These are phyloP conservation scores for Aspergillus thermomutatus DNA, from an alignment of 2,329 filamentous ascomycete genomes.

Conservation along the genomic window DNA sequence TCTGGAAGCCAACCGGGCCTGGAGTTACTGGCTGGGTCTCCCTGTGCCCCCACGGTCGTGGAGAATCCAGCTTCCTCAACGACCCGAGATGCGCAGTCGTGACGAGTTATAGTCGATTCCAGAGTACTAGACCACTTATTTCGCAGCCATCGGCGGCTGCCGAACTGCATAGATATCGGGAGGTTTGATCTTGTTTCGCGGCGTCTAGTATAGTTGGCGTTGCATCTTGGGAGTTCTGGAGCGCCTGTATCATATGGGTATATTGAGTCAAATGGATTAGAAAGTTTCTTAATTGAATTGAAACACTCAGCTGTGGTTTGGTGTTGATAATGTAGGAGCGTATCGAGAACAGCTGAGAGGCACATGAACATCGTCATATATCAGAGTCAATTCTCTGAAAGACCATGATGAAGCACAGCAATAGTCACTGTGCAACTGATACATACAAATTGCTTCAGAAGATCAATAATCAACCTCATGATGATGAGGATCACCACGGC, in stretches of 20 bases:
- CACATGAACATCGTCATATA: neutral
- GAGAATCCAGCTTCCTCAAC: conserved; percentile 47
- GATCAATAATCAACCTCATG: neutral
- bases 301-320: neutral
- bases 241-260: neutral
- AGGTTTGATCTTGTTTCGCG: neutral
- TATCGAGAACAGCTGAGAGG: neutral
- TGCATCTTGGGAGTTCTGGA: conserved; percentile 5
- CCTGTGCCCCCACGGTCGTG: conserved; percentile 56
- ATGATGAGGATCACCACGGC: neutral
- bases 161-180: conserved; percentile 1
- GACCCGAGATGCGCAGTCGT: conserved; percentile 17
- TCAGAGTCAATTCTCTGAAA: neutral
- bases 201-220: neutral
- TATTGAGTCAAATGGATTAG: neutral
- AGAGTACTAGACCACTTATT: neutral
- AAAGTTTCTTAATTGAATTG: neutral
- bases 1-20: conserved; percentile 54
- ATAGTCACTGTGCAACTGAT: neutral
- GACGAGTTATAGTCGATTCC: conserved; percentile 40
- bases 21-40: conserved; percentile 62
- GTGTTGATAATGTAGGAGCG: neutral
- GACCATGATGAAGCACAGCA: neutral
- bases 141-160: neutral
- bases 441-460: neutral